Conservation (phyloP, 345 rosid genomes). For the Rhodomyrtus tomentosa region DNA sequence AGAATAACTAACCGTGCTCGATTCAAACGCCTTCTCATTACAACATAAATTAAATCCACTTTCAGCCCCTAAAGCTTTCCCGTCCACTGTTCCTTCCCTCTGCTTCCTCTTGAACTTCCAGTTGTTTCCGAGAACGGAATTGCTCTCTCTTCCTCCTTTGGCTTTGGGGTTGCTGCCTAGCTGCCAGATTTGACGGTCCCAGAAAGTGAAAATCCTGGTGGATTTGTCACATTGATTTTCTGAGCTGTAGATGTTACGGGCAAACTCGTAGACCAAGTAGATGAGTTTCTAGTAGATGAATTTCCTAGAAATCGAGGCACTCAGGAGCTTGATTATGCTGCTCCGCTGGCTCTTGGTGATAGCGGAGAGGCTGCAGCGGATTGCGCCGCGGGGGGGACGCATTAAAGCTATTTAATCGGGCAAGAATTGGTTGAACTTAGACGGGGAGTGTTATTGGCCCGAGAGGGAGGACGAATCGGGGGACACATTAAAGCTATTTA, state of each 20-base stretch:
- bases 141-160: too few species aligned
- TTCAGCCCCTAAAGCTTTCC: too few species aligned
- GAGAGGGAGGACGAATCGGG: background rate
- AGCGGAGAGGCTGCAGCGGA: conserved; percentile 5
- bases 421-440: too few species aligned
- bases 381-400: too few species aligned
- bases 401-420: too few species aligned
- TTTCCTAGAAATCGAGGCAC: conserved; percentile 24
- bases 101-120: too few species aligned
- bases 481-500: background rate
- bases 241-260: conserved; percentile 31
- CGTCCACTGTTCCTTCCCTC: too few species aligned
- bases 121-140: too few species aligned
- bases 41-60: too few species aligned
- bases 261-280: conserved; percentile 32
- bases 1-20: too few species aligned
- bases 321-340: conserved; percentile 27
- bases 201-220: conserved; percentile 31
- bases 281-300: too few species aligned
- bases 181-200: conserved; percentile 31
- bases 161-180: background rate
- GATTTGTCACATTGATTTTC: conserved; percentile 18
- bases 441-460: background rate
- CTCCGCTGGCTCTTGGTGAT: conserved; percentile 26
- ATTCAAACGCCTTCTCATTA: too few species aligned